phyloP scores from a whole-genome alignment of 169 alveolate species.

The Babesia divergens region DNA sequence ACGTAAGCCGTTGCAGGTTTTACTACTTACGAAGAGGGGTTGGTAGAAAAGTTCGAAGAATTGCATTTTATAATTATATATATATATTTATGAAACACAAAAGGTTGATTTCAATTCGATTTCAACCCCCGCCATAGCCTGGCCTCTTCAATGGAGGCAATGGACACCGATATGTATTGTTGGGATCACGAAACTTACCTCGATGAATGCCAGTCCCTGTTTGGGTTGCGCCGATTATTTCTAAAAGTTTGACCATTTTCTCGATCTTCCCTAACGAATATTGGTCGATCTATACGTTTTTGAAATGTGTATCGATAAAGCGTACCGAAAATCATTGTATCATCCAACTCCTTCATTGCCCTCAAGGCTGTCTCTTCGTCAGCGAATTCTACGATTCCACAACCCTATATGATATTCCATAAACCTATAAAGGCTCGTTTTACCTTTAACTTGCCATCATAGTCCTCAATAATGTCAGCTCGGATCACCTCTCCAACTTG shows the following conservation, averaged over 20 bases:
- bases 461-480: slow-evolving; percentile 87
- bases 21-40: too few relatives aligned
- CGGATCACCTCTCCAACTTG: slow-evolving; percentile 87
- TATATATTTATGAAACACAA: too few relatives aligned
- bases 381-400: slow-evolving; percentile 83
- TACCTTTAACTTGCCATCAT: slow-evolving; percentile 84
- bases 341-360: slow-evolving; percentile 77
- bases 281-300: slow-evolving; percentile 73
- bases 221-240: neutral
- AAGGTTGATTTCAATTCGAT: too few relatives aligned
- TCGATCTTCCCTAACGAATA: slow-evolving; percentile 82
- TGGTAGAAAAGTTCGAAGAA: too few relatives aligned
- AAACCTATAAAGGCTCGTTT: too few relatives aligned
- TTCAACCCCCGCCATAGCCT: too few relatives aligned
- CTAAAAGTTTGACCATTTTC: slow-evolving; percentile 63
- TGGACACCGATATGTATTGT: too few relatives aligned
- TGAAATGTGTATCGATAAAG: too few relatives aligned
- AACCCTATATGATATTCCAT: slow-evolving; percentile 60
- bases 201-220: slow-evolving; percentile 5
- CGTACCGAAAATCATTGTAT: slow-evolving; percentile 65
- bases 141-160: too few relatives aligned
- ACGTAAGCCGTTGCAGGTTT: too few relatives aligned
- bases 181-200: slow-evolving; percentile 20
- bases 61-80: too few relatives aligned
- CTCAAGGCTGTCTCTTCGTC: slow-evolving; percentile 77